Conservation (phyloP, 2,329 filamentous ascomycete genomes). For the Dryadomyces sulphureus region DNA sequence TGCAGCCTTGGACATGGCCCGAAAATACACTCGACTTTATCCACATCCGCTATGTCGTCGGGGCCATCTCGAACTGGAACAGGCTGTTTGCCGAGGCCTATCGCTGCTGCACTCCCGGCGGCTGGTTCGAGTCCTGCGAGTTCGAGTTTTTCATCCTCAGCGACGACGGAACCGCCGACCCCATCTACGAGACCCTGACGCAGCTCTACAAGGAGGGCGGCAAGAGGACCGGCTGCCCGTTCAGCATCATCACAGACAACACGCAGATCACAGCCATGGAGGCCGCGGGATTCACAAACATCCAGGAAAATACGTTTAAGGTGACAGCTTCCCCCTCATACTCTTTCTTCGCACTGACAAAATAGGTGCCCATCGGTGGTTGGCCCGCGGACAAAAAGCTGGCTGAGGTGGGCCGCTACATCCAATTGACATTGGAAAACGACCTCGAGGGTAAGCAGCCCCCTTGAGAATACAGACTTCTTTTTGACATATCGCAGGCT, state of each 20-base stretch:
- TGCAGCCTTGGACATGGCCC: conserved; percentile 28
- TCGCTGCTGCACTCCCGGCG: conserved; percentile 27
- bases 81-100: conserved; percentile 11
- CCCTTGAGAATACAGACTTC: neutral
- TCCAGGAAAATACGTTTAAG: conserved; percentile 11
- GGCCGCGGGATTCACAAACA: conserved; percentile 25
- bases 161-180: conserved; percentile 7
- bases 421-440: conserved; percentile 1
- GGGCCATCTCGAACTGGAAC: conserved; percentile 14
- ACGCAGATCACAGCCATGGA: conserved; percentile 2
- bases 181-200: conserved; percentile 26
- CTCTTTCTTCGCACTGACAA: neutral
- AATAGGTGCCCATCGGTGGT: neutral
- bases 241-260: conserved; percentile 1
- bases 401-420: conserved; percentile 1
- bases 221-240: neutral
- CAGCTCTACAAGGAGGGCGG: conserved; percentile 4
- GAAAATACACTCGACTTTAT: neutral
- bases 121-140: conserved; percentile 27
- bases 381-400: conserved; percentile 1
- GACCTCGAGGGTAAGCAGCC: conserved; percentile 8
- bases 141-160: neutral
- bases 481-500: neutral
- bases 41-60: conserved; percentile 4
- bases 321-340: neutral